Base-by-base conservation (phyloP, 2,329 filamentous ascomycete genomes). In the Ambrosiella xylebori region DNA sequence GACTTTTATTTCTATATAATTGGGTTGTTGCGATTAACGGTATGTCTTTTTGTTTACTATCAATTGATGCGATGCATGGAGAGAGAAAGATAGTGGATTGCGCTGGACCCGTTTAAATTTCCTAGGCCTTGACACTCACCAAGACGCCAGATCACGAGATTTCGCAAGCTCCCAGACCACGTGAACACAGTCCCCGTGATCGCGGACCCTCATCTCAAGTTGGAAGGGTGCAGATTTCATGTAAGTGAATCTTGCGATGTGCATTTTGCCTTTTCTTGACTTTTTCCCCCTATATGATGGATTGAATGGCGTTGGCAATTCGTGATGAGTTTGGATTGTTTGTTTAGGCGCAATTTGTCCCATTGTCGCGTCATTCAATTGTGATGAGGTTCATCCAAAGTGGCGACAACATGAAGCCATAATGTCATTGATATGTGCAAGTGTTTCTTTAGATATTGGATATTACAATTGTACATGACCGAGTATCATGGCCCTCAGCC, bases 101-200 rank as follows among this genome's bases (percentile, higher is more conserved):
- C 27, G 27, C 41, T n/a, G 52, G 54, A 56, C 54, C 44, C 44
- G 36, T 15, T 49, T 49, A 40, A 56, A 36, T 38, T 41, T 38
- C 38, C 17, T 15, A 19, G 37, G 36, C 52, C 52, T 38, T 54
- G 40, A 54, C 17, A 15, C n/a, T 19, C 7, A 41, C 19, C 19
- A 15, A 47, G 17, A 61, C 71, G 70, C 71, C 71, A 73, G 71
- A 74, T 74, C 71, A 74, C 72, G 71, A 74, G 71, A 70, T 73
- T 68, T 59, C 49, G 54, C 54, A 41, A 56, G 67, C 69, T 70
- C 69, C 66, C 68, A 68, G 68, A 71, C 70, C 71, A 73, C 71
- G 71, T 73, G 71, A 72, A 63, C 62, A 61, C 63, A 63, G 68
- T 70, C 70, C 71, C 71, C 71, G 71, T 73, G 71, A 73, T 73